Conservation (phyloP, 1,284 basidiomycete genomes). For the Taiwanofungus camphoratus region DNA sequence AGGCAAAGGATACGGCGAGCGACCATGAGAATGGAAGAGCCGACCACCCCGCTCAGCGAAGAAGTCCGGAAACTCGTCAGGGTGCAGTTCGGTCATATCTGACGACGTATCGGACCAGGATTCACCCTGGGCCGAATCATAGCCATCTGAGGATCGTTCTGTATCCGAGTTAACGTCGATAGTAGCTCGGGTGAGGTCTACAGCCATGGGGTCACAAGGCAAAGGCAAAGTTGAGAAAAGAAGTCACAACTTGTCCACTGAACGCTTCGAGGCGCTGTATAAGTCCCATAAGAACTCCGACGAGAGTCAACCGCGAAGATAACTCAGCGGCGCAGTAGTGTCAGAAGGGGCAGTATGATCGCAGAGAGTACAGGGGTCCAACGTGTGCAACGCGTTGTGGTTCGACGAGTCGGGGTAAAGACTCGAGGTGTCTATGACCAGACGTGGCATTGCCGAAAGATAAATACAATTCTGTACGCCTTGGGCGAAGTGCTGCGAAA, state of each 20-base stretch:
- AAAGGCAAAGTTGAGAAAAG: conserved; percentile 5
- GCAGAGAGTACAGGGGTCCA: conserved; percentile 6
- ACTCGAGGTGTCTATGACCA: not conserved
- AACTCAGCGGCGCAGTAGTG: conserved; percentile 24
- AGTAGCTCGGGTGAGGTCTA: conserved; percentile 12
- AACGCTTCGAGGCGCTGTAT: conserved; percentile 16
- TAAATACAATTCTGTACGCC: too few species aligned
- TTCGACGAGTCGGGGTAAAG: conserved; percentile 7
- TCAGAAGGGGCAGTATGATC: conserved; percentile 14
- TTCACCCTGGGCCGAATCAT: conserved; percentile 22
- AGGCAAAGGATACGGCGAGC: conserved; percentile 58
- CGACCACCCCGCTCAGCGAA: conserved; percentile 51
- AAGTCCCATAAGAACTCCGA: conserved; percentile 23
- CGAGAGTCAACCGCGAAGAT: conserved; percentile 21
- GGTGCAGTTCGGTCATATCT: conserved; percentile 33
- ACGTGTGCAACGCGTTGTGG: conserved; percentile 1
- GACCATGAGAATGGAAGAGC: conserved; percentile 61
- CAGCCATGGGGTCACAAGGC: conserved; percentile 14
- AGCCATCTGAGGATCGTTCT: conserved; percentile 7
- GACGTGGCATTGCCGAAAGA: not conserved
- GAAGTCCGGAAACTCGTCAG: conserved; percentile 49
- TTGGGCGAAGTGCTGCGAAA: not conserved
- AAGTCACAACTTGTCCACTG: conserved; percentile 9
- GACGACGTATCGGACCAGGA: conserved; percentile 38
- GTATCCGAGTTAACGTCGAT: conserved; percentile 10